Percentiles rank a stretch among this genome's conserved stretches.
Conservation (phyloP, 2,329 filamentous ascomycete genomes). For the Claviceps purpurea region DNA sequence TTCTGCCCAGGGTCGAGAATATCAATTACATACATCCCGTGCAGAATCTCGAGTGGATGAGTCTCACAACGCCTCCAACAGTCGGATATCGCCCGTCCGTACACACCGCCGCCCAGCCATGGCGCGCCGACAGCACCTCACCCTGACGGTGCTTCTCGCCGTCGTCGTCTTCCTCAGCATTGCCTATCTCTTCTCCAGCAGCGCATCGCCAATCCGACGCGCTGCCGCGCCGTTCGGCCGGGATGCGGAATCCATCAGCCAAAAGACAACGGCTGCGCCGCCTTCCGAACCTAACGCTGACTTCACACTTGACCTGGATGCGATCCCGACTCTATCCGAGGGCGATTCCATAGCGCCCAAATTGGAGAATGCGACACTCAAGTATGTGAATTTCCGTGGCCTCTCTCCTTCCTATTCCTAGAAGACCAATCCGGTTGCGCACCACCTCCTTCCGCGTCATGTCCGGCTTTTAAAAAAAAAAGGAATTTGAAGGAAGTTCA, state of each 20-base stretch:
- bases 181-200: slow-evolving; percentile 44
- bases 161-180: slow-evolving; percentile 43
- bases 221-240: slow-evolving; percentile 7
- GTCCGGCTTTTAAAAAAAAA: no score
- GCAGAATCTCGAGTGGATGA: background rate
- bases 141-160: slow-evolving; percentile 39
- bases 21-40: background rate
- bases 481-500: no score
- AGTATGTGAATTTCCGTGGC: slow-evolving; percentile 33
- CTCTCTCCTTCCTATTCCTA: background rate
- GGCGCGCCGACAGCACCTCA: slow-evolving; percentile 40
- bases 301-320: slow-evolving; percentile 26
- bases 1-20: background rate
- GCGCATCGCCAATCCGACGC: slow-evolving; percentile 1
- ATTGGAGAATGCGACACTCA: slow-evolving; percentile 69
- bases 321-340: slow-evolving; percentile 38
- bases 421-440: background rate
- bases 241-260: background rate
- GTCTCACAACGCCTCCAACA: background rate
- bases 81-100: background rate
- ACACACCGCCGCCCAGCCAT: slow-evolving; percentile 18
- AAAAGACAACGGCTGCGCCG: background rate
- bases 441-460: background rate
- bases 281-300: slow-evolving; percentile 12
- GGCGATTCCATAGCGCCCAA: slow-evolving; percentile 67